A percentile compares a stretch with the other conserved stretches of the same genome.
phyloP scores from a whole-genome alignment of 2,329 filamentous ascomycete genomes.

The Pseudonectria foliicola region DNA sequence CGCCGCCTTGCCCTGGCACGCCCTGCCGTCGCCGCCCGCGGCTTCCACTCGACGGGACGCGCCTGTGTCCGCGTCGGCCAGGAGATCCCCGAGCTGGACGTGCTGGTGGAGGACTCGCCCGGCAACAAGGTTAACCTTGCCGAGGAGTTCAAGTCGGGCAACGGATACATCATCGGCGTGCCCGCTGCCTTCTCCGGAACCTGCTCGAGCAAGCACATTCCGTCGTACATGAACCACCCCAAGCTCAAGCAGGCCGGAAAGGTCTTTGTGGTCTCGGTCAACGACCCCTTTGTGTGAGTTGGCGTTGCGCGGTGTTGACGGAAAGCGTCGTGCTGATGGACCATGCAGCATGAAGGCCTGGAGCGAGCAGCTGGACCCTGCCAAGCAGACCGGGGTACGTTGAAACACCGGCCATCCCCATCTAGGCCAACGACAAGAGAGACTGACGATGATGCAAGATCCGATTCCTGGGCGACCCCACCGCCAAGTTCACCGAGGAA shows the following conservation, averaged over 20 bases:
- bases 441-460: slow-evolving; percentile 46
- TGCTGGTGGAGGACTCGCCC: slow-evolving; percentile 77
- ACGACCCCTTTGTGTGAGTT: slow-evolving; percentile 87
- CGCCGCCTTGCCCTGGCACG: slow-evolving; percentile 26
- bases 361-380: slow-evolving; percentile 69
- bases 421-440: neutral
- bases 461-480: slow-evolving; percentile 81
- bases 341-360: slow-evolving; percentile 76
- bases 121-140: slow-evolving; percentile 86
- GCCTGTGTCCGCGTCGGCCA: slow-evolving; percentile 71
- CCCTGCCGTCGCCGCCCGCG: slow-evolving; percentile 23
- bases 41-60: slow-evolving; percentile 59
- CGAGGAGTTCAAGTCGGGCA: slow-evolving; percentile 62
- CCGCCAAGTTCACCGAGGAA: slow-evolving; percentile 71
- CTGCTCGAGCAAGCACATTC: slow-evolving; percentile 63
- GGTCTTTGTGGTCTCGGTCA: slow-evolving; percentile 87
- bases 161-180: slow-evolving; percentile 78
- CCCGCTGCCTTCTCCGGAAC: slow-evolving; percentile 66
- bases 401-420: neutral
- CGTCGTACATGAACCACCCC: slow-evolving; percentile 76
- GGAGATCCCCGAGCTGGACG: slow-evolving; percentile 66
- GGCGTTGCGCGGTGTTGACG: neutral
- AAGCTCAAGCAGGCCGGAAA: slow-evolving; percentile 72
- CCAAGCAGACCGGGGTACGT: slow-evolving; percentile 67
- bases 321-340: slow-evolving; percentile 4